Percentiles rank a stretch among this genome's conserved stretches.
phyloP scores from a whole-genome alignment of 148 eudicot species.

The Rhododendron ferrugineum region DNA sequence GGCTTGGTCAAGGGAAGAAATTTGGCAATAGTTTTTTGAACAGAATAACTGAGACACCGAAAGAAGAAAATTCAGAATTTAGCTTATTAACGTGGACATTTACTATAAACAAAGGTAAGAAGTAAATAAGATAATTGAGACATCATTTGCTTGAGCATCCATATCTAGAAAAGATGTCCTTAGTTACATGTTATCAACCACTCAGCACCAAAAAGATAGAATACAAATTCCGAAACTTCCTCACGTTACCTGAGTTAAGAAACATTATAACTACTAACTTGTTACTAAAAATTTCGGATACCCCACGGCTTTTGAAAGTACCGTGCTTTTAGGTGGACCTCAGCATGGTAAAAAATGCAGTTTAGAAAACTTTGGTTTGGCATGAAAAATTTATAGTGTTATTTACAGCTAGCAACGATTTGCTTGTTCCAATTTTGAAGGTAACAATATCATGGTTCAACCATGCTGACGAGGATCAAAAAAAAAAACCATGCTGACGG shows the following conservation, averaged over 20 bases:
- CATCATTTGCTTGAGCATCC: background rate
- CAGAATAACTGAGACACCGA: background rate
- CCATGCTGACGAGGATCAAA: conserved; percentile 60
- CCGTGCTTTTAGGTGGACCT: background rate
- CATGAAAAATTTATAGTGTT: background rate
- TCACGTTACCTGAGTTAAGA: background rate
- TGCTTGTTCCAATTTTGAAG: conserved; percentile 15
- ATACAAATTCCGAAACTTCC: background rate
- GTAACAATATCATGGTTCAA: conserved; percentile 54
- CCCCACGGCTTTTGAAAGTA: background rate
- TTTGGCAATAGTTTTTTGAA: background rate
- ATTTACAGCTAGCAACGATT: background rate
- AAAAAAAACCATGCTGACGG: conserved; percentile 57
- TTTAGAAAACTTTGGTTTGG: background rate
- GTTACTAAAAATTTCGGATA: background rate
- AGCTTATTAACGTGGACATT: background rate
- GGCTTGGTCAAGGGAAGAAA: background rate
- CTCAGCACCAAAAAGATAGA: background rate
- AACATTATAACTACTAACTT: background rate
- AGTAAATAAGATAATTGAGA: background rate
- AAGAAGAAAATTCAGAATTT: background rate
- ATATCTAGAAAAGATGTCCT: background rate
- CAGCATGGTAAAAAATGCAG: background rate
- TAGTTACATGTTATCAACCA: background rate
- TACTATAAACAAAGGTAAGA: background rate